Conservation (phyloP, 805 yeast species). For the Clavispora carvajalis region DNA sequence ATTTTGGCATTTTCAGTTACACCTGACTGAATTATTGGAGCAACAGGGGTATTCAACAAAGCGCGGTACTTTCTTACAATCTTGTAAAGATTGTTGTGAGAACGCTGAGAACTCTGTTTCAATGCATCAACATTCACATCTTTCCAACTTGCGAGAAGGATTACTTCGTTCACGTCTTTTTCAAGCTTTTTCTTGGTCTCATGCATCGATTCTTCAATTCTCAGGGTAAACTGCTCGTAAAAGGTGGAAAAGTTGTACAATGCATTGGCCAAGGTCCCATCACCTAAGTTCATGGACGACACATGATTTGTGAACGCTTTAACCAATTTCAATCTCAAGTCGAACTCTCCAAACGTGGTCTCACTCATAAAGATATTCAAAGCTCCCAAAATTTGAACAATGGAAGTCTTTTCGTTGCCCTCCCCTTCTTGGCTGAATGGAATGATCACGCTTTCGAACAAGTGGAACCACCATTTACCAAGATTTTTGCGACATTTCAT, state of each 20-base stretch:
- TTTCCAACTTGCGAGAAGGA: conserved; percentile 91
- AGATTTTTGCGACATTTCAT: conserved; percentile 38
- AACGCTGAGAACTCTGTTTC: conserved; percentile 86
- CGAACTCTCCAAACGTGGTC: conserved; percentile 71
- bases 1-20: conserved; percentile 19
- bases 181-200: conserved; percentile 52
- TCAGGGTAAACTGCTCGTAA: conserved; percentile 59
- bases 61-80: conserved; percentile 76
- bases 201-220: conserved; percentile 42
- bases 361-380: conserved; percentile 72
- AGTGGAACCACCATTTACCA: conserved; percentile 88
- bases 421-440: conserved; percentile 23
- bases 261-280: conserved; percentile 27
- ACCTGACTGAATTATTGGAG: conserved; percentile 57
- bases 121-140: conserved; percentile 92
- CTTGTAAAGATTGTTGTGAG: conserved; percentile 82
- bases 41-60: conserved; percentile 47
- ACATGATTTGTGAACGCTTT: conserved; percentile 58
- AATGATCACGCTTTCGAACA: conserved; percentile 73
- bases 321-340: conserved; percentile 52
- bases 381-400: conserved; percentile 41
- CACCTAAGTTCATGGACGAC: conserved; percentile 17
- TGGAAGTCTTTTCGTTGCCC: conserved; percentile 16
- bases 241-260: conserved; percentile 55
- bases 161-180: conserved; percentile 79